These are phyloP conservation scores for Piloderma croceum DNA, from an alignment of 768 basidiomycete genomes.

Conservation along the genomic window DNA sequence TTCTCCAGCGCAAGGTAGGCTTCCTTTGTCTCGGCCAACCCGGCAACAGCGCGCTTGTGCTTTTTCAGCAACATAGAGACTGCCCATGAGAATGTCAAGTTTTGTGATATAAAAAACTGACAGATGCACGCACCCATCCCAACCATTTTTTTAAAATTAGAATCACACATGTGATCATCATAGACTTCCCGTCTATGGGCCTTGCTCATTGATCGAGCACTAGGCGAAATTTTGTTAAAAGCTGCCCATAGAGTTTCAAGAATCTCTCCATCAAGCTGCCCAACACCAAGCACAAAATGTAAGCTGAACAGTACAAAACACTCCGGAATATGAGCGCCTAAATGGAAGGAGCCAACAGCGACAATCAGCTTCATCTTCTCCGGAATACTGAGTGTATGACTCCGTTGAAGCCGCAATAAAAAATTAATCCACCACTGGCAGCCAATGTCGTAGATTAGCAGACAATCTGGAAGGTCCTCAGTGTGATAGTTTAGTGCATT, in stretches of 20 bases:
- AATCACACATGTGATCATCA: constrained; percentile 28
- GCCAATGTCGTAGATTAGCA: constrained; percentile 26
- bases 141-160: constrained; percentile 28
- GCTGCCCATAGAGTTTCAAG: constrained; percentile 29
- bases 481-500: constrained; percentile 13
- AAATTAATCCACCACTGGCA: constrained; percentile 23
- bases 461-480: neutral
- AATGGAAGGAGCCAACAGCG: constrained; percentile 13
- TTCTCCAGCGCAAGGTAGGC: neutral
- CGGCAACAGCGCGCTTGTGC: neutral
- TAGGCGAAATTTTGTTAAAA: constrained; percentile 22
- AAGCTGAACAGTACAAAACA: constrained; percentile 14
- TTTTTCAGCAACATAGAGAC: neutral
- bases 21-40: neutral
- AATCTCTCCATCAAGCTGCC: constrained; percentile 27
- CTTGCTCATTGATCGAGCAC: constrained; percentile 16
- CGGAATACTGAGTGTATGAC: neutral
- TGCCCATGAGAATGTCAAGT: neutral
- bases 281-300: constrained; percentile 23
- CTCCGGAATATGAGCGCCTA: constrained; percentile 10
- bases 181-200: constrained; percentile 23
- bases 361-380: neutral
- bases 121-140: constrained; percentile 12
- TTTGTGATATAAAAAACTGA: neutral
- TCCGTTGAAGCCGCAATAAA: constrained; percentile 7